Evolutionary conservation across 768 basidiomycete species (phyloP).

Genomic region (Podaxis mareebaensis): DNA sequence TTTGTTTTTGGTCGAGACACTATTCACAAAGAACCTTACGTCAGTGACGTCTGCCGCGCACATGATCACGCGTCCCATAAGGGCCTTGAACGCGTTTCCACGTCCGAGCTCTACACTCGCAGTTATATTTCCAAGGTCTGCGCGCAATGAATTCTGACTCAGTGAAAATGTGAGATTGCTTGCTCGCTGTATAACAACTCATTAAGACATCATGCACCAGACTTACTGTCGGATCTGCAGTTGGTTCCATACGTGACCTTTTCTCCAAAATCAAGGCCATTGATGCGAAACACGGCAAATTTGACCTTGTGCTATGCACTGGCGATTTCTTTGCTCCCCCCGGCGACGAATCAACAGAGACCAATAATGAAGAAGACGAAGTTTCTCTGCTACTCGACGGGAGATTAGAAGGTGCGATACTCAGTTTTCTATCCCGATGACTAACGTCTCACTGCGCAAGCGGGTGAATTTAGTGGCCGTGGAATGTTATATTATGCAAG

Average conservation of each 20-base stretch:
- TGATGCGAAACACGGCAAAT: conserved; percentile 91
- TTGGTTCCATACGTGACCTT: conserved; percentile 72
- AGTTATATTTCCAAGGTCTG: not conserved
- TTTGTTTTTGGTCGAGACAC: not conserved
- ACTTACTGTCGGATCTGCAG: conserved; percentile 79
- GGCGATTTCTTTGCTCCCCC: conserved; percentile 84
- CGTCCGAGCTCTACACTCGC: too few species aligned
- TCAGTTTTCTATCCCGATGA: conserved; percentile 10
- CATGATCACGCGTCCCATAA: not conserved
- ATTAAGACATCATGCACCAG: conserved; percentile 27
- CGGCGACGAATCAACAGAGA: conserved; percentile 27
- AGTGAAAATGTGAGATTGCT: conserved; percentile 21
- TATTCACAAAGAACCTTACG: not conserved
- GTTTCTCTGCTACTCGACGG: conserved; percentile 65
- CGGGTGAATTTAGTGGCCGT: conserved; percentile 63
- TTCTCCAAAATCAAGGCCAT: conserved; percentile 82
- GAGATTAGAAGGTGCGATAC: conserved; percentile 56
- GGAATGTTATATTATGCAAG: conserved; percentile 93
- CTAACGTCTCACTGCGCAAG: conserved; percentile 16
- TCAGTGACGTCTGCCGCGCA: not conserved
- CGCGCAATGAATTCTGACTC: conserved; percentile 14
- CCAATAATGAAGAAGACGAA: conserved; percentile 46
- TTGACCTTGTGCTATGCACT: conserved; percentile 77
- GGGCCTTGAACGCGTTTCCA: not conserved
- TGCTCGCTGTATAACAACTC: not conserved